phyloP scores from a whole-genome alignment of 1,139 yeast species.

The Scheffersomyces stambukii region DNA sequence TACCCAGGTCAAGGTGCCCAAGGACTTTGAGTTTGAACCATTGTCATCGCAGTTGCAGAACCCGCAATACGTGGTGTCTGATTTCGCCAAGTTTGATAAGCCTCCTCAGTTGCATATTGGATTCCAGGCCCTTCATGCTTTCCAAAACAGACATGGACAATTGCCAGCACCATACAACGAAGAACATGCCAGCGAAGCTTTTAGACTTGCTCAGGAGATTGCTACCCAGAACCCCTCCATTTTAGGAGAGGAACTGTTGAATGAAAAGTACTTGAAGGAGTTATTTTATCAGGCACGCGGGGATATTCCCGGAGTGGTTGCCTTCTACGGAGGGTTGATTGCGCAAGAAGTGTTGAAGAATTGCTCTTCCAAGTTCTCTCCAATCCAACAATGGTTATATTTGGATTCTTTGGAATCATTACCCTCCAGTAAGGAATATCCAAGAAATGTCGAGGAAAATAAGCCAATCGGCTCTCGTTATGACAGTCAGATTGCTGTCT shows the following conservation, averaged over 20 bases:
- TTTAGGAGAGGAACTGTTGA: conserved; percentile 53
- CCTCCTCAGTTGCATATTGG: conserved; percentile 88
- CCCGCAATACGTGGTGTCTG: conserved; percentile 84
- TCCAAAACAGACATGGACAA: conserved; percentile 52
- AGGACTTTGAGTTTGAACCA: conserved; percentile 55
- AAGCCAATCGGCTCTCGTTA: conserved; percentile 79
- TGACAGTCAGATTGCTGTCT: conserved; percentile 91
- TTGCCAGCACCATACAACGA: conserved; percentile 77
- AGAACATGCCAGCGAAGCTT: conserved; percentile 68
- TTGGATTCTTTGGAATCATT: conserved; percentile 92
- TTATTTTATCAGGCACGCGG: conserved; percentile 85
- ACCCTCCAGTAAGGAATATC: conserved; percentile 54
- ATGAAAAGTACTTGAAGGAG: conserved; percentile 65
- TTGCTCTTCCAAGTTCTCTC: conserved; percentile 89
- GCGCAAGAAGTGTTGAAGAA: conserved; percentile 98
- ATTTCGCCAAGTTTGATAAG: conserved; percentile 90
- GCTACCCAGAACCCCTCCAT: conserved; percentile 56
- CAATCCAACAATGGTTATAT: conserved; percentile 86
- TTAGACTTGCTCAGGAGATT: conserved; percentile 58
- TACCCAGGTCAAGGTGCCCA: conserved; percentile 88
- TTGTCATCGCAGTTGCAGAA: conserved; percentile 57
- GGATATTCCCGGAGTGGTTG: conserved; percentile 85
- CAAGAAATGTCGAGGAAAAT: conserved; percentile 68
- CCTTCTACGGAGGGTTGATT: conserved; percentile 88
- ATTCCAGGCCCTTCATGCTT: conserved; percentile 83